phyloP scores from a whole-genome alignment of 129 eudicot species.

The Dittrichia graveolens region DNA sequence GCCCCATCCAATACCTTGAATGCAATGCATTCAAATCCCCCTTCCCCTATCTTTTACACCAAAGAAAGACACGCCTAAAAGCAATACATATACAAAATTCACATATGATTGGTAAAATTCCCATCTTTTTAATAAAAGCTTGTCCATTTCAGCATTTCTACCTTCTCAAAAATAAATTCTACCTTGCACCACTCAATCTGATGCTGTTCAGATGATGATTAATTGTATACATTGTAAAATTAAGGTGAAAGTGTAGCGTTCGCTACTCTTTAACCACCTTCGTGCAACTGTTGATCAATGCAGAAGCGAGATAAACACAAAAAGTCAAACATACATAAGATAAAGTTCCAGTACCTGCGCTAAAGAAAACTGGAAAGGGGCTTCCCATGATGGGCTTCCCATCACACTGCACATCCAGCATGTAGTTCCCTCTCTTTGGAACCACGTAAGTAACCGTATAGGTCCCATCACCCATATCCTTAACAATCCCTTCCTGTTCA shows the following conservation, averaged over 20 bases:
- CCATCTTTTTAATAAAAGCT: not conserved
- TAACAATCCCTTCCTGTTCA: slow-evolving; percentile 91
- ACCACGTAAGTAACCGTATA: slow-evolving; percentile 90
- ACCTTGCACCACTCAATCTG: not conserved
- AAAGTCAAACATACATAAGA: not conserved
- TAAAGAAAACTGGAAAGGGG: slow-evolving; percentile 95
- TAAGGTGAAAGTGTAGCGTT: not conserved
- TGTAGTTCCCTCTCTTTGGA: slow-evolving; percentile 90
- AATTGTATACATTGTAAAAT: slow-evolving; percentile 1
- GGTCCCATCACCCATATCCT: slow-evolving; percentile 94
- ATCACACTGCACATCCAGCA: slow-evolving; percentile 92
- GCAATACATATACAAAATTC: not conserved
- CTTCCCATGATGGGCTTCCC: slow-evolving; percentile 92
- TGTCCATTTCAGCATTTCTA: not conserved
- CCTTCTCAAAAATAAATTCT: not conserved
- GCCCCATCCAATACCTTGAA: too few relatives aligned
- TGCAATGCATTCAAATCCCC: too few relatives aligned
- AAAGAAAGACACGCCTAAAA: not conserved
- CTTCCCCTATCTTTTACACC: too few relatives aligned
- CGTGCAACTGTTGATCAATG: too few relatives aligned
- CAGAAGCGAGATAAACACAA: not conserved
- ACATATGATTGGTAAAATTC: not conserved
- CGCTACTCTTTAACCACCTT: not conserved
- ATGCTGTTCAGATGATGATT: not conserved
- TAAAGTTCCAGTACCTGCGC: slow-evolving; percentile 55